phyloP scores from a whole-genome alignment of 2,329 filamentous ascomycete genomes.

The Fusarium verrucosum region DNA sequence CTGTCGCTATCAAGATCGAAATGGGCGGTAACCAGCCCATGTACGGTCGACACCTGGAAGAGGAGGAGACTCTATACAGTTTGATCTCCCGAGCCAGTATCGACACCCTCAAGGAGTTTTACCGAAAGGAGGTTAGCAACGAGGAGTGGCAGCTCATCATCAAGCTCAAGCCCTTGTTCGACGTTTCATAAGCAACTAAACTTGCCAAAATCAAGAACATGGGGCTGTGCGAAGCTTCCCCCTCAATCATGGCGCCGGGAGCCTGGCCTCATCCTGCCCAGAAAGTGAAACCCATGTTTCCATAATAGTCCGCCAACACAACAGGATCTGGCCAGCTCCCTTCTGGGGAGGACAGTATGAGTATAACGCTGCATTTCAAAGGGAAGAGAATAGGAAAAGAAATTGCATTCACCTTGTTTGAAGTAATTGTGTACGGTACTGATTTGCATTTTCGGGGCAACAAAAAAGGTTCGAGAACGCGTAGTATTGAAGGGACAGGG shows the following conservation, averaged over 20 bases:
- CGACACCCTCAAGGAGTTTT: constrained; percentile 95
- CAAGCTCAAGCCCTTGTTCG: constrained; percentile 94
- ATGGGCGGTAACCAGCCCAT: constrained; percentile 89
- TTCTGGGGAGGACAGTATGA: constrained; percentile 1
- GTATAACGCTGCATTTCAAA: constrained; percentile 5
- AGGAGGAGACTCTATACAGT: constrained; percentile 87
- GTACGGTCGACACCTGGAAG: constrained; percentile 95
- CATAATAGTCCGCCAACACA: neutral
- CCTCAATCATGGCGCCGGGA: constrained; percentile 16
- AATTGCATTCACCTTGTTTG: constrained; percentile 20
- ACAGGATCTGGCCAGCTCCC: constrained; percentile 10
- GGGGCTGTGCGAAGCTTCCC: neutral
- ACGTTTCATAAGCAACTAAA: constrained; percentile 71
- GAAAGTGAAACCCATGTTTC: neutral
- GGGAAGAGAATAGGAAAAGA: constrained; percentile 13
- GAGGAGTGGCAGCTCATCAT: constrained; percentile 96
- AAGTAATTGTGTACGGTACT: constrained; percentile 17
- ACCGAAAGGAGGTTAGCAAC: constrained; percentile 83
- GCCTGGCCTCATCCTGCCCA: neutral
- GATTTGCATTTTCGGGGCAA: constrained; percentile 21
- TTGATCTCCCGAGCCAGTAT: constrained; percentile 88
- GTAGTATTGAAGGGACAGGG: neutral
- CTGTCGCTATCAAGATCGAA: constrained; percentile 97
- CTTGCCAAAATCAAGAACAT: neutral
- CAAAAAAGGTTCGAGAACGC: constrained; percentile 13